Conservation (phyloP, 371 early-diverging fungal species). For the Lichtheimia ramosa region DNA sequence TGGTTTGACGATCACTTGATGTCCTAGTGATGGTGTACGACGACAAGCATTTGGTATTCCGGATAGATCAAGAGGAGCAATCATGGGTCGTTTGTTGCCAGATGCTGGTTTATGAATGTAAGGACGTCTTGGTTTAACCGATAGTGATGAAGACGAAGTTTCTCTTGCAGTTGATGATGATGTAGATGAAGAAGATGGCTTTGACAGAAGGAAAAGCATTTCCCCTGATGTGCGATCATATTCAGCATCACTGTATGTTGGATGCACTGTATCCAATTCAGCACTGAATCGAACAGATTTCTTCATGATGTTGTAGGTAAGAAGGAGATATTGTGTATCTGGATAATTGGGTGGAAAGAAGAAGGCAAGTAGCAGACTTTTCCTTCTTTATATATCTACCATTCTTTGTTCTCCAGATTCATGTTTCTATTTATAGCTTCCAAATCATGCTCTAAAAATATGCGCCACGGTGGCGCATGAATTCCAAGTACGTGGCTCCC, state of each 20-base stretch:
- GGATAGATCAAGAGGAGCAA: conserved; percentile 6
- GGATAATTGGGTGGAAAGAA: not conserved
- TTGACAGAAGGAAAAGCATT: too few relatives aligned
- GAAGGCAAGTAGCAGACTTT: not conserved
- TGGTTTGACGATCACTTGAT: conserved; percentile 1
- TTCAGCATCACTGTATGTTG: conserved; percentile 8
- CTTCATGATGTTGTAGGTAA: not conserved
- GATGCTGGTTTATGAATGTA: not conserved
- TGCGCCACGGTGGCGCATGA: conserved; percentile 3
- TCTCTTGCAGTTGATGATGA: not conserved
- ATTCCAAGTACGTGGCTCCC: not conserved
- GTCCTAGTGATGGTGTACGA: not conserved
- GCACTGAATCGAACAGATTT: conserved; percentile 10
- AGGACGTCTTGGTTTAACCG: not conserved
- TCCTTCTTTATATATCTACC: not conserved
- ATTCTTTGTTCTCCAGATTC: not conserved
- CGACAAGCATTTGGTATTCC: conserved; percentile 11
- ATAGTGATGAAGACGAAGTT: not conserved
- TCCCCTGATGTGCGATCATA: conserved; percentile 2
- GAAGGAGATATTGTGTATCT: not conserved
- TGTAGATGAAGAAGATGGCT: too few relatives aligned
- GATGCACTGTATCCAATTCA: conserved; percentile 1
- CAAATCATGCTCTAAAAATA: conserved; percentile 3
- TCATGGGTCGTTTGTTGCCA: conserved; percentile 1
- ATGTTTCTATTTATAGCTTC: conserved; percentile 1